phyloP scores from a whole-genome alignment of 2,329 filamentous ascomycete genomes.

The Fonsecaea pedrosoi region DNA sequence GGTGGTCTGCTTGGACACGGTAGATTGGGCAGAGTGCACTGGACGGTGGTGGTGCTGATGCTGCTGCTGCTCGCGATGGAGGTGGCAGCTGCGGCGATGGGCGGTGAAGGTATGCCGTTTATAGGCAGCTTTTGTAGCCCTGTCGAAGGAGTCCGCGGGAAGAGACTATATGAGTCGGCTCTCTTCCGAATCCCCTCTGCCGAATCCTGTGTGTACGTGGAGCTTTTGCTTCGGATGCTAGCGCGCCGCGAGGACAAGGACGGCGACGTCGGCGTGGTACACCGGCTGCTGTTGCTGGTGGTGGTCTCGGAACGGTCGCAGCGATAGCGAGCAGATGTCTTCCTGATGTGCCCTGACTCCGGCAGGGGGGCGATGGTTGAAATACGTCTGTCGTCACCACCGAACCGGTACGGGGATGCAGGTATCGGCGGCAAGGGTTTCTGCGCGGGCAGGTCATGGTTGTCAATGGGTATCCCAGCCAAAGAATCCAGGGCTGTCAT shows the following conservation, averaged over 20 bases:
- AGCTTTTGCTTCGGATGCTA: constrained; percentile 27
- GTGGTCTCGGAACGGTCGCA: constrained; percentile 19
- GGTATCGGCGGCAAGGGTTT: constrained; percentile 5
- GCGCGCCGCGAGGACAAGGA: constrained; percentile 16
- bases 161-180: constrained; percentile 34
- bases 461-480: constrained; percentile 3
- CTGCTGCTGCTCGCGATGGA: too few relatives aligned
- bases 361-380: constrained; percentile 35
- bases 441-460: constrained; percentile 16
- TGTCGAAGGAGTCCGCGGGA: constrained; percentile 27
- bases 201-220: constrained; percentile 22
- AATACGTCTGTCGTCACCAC: constrained; percentile 21
- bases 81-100: constrained; percentile 1
- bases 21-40: neutral
- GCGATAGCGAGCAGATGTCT: constrained; percentile 32
- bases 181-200: constrained; percentile 16
- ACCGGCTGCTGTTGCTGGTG: neutral
- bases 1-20: neutral
- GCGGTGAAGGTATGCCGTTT: constrained; percentile 13
- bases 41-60: neutral
- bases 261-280: constrained; percentile 23
- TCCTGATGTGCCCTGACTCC: constrained; percentile 32
- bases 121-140: constrained; percentile 9
- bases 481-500: constrained; percentile 6
- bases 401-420: neutral